A percentile compares a stretch with the other conserved stretches of the same genome.
Conservation (phyloP, 2,329 filamentous ascomycete genomes). For the Alternaria atra region DNA sequence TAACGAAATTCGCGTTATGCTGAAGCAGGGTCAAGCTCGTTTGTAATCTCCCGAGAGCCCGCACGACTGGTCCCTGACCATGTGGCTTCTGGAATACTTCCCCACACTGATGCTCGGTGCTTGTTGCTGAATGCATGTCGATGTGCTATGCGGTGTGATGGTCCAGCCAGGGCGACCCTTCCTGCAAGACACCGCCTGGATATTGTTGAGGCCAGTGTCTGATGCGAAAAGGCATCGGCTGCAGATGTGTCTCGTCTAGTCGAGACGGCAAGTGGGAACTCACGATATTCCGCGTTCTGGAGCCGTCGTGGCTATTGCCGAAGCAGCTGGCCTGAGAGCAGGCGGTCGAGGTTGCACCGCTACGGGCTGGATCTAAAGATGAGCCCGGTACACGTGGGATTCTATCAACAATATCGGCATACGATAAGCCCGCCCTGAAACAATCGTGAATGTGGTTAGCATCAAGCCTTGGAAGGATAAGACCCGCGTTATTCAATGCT, state of each 20-base stretch:
- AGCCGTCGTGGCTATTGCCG: conserved; percentile 36
- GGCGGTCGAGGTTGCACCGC: conserved; percentile 31
- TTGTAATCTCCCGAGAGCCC: conserved; percentile 41
- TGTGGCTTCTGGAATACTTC: conserved; percentile 40
- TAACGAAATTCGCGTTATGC: conserved; percentile 47
- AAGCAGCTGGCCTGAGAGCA: conserved; percentile 26
- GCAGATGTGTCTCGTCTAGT: conserved; percentile 37
- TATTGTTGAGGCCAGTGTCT: conserved; percentile 20
- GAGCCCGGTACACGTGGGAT: conserved; percentile 12
- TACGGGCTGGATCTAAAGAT: conserved; percentile 20
- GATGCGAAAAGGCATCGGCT: conserved; percentile 17
- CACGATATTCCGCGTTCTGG: conserved; percentile 42
- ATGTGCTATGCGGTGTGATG: conserved; percentile 35
- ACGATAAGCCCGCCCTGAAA: conserved; percentile 17
- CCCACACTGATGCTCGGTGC: conserved; percentile 42
- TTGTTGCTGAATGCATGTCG: conserved; percentile 28
- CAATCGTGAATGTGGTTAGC: conserved; percentile 13
- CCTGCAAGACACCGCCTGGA: conserved; percentile 30
- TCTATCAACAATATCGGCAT: conserved; percentile 11
- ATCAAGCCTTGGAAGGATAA: conserved; percentile 8
- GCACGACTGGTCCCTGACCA: conserved; percentile 44
- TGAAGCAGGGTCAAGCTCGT: conserved; percentile 34
- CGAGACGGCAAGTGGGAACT: conserved; percentile 45
- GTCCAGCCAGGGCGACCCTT: conserved; percentile 33
- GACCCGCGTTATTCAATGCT: conserved; percentile 7